Base-by-base conservation (phyloP, 352 stramenopile species). In the Pythium scleroteichum region DNA sequence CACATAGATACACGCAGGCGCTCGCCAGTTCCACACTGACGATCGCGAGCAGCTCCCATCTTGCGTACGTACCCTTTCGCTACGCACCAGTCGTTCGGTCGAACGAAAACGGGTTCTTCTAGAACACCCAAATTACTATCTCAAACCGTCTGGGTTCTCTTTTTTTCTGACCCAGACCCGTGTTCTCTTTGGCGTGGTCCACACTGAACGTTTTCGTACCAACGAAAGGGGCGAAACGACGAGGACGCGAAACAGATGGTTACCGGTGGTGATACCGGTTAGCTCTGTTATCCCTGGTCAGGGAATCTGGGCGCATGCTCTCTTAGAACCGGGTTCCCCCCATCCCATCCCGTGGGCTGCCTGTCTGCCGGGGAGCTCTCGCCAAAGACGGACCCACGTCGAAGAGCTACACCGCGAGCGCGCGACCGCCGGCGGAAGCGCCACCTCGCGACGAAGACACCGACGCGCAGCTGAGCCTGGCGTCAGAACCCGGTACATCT, bases 331-430 rank as follows among this genome's bases (percentile, higher is more conserved):
- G 41, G 12, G 38, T n/a, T n/a, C 16, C 13, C 14, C 13, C 13
- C 8, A 10, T 60, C 53, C 53, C 53, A 60, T 60, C 53, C 53
- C 53, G 29, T 60, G 27, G 53, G 26, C 19, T 27, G 53, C 53
- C 53, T 60, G 53, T 60, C 53, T 60, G 53, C 41, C 22, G 38
- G 16, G 13, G 7, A 44, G 13, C 38, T 44, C 38, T 8, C 8
- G 33, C 33, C 38, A 44, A 16, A 24, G 19, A 35, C 40, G 52
- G 53, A 60, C 40, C 41, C 53, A 60, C 53, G 19, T 27, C 19
- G n/a, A 52, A 52, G 40, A 40, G 38, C 38, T 44, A 44, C 38
- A 44, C 38, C 13, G 29, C 35, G 14, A 38, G 14, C 23, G 26
- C 10, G n/a, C 49, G 35, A 56, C 20, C 19, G 22, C 32, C 51